Evolutionary conservation across 1,139 yeast genomes (phyloP), one percentile per base, ranked within the genome.

Genomic region (Saccharomyces pastorianus): DNA sequence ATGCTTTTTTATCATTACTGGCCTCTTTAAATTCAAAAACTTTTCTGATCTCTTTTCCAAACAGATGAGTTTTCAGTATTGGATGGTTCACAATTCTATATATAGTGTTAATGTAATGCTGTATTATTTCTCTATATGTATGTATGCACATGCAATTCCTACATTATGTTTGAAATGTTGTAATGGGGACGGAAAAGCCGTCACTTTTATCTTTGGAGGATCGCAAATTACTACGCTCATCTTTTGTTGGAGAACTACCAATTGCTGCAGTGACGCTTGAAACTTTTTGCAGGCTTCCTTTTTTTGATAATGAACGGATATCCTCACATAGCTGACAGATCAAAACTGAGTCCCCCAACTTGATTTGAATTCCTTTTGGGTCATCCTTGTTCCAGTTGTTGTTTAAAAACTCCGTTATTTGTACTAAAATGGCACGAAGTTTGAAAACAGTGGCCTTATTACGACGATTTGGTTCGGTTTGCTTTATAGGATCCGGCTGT

Each of bases 261-360:
- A 38, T 38, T 38, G 44, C 44, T 38, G 44, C 44, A 4, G 44
- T 38, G 44, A 38, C 44, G 13, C 44, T 38, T 6, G 44, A 20
- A 17, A 38, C 44, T 9, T 38, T 38, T 38, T 38, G 44, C 13
- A 38, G 9, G 25, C 44, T 9, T 20, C 44, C 44, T 25, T 11
- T 38, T 17, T 38, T 38, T 6, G 44, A 38, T 38, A 38, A 38
- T 17, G 44, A 38, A 38, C 44, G 44, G 4, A 69, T 64, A 52
- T 69, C 72, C n/a, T 61, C 57, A 47, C 71, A 66, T 27, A 69
- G 51, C 51, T 69, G 71, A 23, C 61, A 64, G 14, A 68, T 66
- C 41, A 69, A 54, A 13, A 69, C 64, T 1, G 72, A 69, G 54
- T 67, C 69, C 26, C 2, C 71, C 72, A 14, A 68, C 71, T 53